A percentile compares a stretch with the other conserved stretches of the same genome.
Evolutionary conservation across 2,329 filamentous ascomycete genomes (phyloP).

Genomic region (Pyrenophora tritici-repentis): DNA sequence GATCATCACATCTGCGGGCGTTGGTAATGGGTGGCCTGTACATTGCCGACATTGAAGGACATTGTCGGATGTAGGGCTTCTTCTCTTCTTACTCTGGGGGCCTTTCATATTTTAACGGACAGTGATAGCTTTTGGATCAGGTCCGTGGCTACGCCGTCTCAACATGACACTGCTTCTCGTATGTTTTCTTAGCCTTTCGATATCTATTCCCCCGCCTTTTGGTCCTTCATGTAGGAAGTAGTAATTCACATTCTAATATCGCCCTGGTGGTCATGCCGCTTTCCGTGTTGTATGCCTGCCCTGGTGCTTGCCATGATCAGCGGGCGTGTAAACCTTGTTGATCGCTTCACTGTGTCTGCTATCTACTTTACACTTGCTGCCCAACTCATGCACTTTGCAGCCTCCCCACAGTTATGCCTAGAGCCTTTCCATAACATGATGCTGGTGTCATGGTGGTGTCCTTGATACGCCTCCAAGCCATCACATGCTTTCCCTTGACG

Average conservation of each 20-base stretch:
- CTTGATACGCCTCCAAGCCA: too few relatives aligned
- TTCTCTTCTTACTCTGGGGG: constrained; percentile 39
- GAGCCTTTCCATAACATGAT: too few relatives aligned
- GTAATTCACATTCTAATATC: constrained; percentile 50
- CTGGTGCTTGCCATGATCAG: background rate
- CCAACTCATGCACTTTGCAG: too few relatives aligned
- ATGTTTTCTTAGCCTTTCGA: constrained; percentile 49
- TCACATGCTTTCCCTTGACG: too few relatives aligned
- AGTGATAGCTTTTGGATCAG: constrained; percentile 29
- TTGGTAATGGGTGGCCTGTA: constrained; percentile 39
- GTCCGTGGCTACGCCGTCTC: constrained; percentile 33
- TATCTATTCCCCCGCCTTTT: constrained; percentile 49
- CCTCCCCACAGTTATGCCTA: too few relatives aligned
- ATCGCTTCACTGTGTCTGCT: too few relatives aligned
- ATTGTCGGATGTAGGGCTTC: constrained; percentile 30
- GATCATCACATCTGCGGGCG: constrained; percentile 35
- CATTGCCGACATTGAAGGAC: constrained; percentile 32
- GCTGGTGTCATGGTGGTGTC: too few relatives aligned
- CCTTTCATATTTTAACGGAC: constrained; percentile 33
- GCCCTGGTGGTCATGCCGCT: constrained; percentile 29
- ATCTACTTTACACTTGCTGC: too few relatives aligned
- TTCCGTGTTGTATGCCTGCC: background rate
- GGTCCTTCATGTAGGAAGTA: constrained; percentile 48
- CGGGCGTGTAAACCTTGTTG: too few relatives aligned
- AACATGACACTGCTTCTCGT: constrained; percentile 45